Base-by-base conservation (phyloP, 805 yeast species). In the Debaryomyces prosopidis region DNA sequence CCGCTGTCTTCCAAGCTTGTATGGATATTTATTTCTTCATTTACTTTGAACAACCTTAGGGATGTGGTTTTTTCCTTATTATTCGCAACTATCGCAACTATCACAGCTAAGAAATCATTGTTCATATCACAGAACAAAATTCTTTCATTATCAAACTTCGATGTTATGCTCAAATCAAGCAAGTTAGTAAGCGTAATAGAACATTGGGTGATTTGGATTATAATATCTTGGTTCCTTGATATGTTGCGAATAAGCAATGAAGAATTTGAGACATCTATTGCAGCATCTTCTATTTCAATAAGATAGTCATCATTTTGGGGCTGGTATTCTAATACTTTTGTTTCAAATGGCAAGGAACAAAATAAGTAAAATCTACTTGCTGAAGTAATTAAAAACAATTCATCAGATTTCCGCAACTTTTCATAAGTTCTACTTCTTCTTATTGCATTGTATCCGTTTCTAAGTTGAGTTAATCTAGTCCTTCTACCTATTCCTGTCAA, bases 311-410 rank as follows among this genome's bases (percentile, higher is more conserved):
- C 50, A 1, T 46, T 47, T 3, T 58, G 60, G 1, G 50, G 48
- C 5, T 59, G 62, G 41, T 55, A 62, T 45, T 68, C 73, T 12
- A 73, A 54, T 0, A 76, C 47, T 11, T 63, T 40, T 0, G 79
- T 65, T 40, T 64, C 68, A 50, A 68, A 75, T 3, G 75, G 60
- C 46, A 68, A 62, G 2, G 73, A 55, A 45, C 76, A 68, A 2
- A 69, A 49, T 15, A 75, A 48, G 41, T 57, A 69, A 1, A 46
- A 16, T 4, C 46, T 51, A 0, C 47, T 63, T 3, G 56, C 50
- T 46, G 48, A 54, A 2, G 40, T 17, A 16, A 68, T 38, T 8
- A 36, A 42, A 15, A 46, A 52, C 14, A 70, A 27, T 3, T 42
- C 40, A 11, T 53, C 57, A 2, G 67, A 61, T 40, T 69, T 70